Evolutionary conservation across 2,329 filamentous ascomycete species (phyloP).

Genomic region (Coniochaeta sp.): DNA sequence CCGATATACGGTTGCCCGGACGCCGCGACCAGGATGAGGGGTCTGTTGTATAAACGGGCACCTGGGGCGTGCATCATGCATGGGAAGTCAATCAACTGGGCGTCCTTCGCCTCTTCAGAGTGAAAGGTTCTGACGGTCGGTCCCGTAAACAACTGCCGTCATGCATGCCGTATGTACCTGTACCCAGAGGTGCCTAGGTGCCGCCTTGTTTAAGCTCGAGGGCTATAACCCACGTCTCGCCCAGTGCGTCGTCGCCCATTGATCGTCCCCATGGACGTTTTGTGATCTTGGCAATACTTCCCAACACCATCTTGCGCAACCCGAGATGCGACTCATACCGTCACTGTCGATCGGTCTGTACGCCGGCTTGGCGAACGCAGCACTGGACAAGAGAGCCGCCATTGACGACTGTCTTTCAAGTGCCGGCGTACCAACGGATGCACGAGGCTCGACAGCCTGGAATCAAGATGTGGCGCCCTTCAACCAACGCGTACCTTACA

Average conservation of each 20-base stretch:
- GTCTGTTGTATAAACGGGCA: neutral
- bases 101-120: too few relatives aligned
- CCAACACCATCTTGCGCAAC: neutral
- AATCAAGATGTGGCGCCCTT: conserved; percentile 17
- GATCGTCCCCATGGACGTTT: neutral
- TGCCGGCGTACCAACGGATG: conserved; percentile 18
- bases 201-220: too few relatives aligned
- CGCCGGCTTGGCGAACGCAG: neutral
- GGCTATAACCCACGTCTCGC: neutral
- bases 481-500: conserved; percentile 22
- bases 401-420: conserved; percentile 20
- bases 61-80: neutral
- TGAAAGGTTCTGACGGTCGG: too few relatives aligned
- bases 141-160: too few relatives aligned
- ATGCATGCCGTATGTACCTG: too few relatives aligned
- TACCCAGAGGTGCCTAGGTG: too few relatives aligned
- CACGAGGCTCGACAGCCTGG: conserved; percentile 15
- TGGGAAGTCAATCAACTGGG: neutral
- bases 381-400: conserved; percentile 9
- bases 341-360: neutral
- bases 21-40: neutral
- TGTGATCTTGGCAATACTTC: neutral
- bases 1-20: neutral
- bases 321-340: neutral
- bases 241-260: neutral